Evolutionary conservation across 768 basidiomycete genomes (phyloP).

Genomic region (Suillus americanus): DNA sequence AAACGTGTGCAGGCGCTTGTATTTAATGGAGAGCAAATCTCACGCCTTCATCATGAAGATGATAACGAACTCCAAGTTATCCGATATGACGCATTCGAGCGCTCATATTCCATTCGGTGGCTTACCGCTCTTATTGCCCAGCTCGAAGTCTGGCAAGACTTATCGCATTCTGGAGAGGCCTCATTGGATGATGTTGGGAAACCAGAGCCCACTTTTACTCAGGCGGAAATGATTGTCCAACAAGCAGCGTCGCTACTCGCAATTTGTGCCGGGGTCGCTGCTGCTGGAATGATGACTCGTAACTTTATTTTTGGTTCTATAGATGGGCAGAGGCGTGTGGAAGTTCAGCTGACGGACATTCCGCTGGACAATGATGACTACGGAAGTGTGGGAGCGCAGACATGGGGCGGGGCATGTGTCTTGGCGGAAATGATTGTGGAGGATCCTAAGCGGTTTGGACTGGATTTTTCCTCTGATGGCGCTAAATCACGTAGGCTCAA

Average conservation of each 20-base stretch:
- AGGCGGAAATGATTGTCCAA: constrained; percentile 42
- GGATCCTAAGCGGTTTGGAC: constrained; percentile 51
- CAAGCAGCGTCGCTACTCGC: constrained; percentile 65
- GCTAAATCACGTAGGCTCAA: constrained; percentile 25
- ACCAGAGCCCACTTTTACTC: neutral
- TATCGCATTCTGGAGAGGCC: neutral
- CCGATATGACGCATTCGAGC: constrained; percentile 66
- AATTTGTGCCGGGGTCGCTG: constrained; percentile 59
- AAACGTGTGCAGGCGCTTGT: constrained; percentile 15
- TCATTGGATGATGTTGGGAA: neutral
- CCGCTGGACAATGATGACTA: constrained; percentile 71
- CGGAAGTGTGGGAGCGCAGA: constrained; percentile 78
- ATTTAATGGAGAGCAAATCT: neutral
- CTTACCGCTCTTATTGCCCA: constrained; percentile 61
- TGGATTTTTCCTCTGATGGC: constrained; percentile 14
- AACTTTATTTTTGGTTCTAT: constrained; percentile 44
- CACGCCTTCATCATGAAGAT: neutral
- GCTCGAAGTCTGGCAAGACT: constrained; percentile 20
- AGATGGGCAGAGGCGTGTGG: constrained; percentile 17
- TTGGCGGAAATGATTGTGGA: constrained; percentile 72
- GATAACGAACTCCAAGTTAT: constrained; percentile 30
- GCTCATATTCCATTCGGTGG: constrained; percentile 70
- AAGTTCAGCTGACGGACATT: constrained; percentile 60
- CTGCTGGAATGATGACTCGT: constrained; percentile 58
- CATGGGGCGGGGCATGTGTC: constrained; percentile 85